phyloP scores from a whole-genome alignment of 257 asterid species.

The Solanum bulbocastanum region DNA sequence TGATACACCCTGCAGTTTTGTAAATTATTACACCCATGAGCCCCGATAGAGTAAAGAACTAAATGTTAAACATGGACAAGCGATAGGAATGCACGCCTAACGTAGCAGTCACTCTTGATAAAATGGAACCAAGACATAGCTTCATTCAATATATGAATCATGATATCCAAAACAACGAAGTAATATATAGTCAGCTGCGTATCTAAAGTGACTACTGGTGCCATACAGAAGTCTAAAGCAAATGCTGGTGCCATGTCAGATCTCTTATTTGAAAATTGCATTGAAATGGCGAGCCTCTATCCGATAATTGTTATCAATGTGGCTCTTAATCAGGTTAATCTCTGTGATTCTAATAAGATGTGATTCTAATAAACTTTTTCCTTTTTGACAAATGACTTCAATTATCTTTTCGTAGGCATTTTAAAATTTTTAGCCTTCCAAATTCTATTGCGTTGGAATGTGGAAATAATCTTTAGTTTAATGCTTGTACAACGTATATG shows the following conservation, averaged over 20 bases:
- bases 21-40: neutral
- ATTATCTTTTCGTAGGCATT: neutral
- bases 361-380: neutral
- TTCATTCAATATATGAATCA: neutral
- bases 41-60: neutral
- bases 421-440: neutral
- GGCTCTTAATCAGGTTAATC: neutral
- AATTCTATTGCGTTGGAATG: neutral
- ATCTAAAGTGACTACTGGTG: neutral
- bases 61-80: neutral
- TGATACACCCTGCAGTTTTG: conserved; percentile 69
- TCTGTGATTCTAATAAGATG: neutral
- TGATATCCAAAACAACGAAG: neutral
- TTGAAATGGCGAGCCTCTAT: neutral
- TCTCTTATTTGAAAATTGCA: neutral
- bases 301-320: neutral
- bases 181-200: neutral
- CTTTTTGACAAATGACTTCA: neutral
- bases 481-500: neutral
- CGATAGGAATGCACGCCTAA: neutral
- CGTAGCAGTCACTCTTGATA: neutral
- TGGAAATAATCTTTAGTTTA: neutral
- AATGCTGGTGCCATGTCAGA: neutral
- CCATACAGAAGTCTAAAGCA: neutral
- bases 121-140: neutral